These are phyloP conservation scores for Fusarium heterosporum DNA, from an alignment of 2,329 filamentous ascomycete species.

Conservation along the genomic window DNA sequence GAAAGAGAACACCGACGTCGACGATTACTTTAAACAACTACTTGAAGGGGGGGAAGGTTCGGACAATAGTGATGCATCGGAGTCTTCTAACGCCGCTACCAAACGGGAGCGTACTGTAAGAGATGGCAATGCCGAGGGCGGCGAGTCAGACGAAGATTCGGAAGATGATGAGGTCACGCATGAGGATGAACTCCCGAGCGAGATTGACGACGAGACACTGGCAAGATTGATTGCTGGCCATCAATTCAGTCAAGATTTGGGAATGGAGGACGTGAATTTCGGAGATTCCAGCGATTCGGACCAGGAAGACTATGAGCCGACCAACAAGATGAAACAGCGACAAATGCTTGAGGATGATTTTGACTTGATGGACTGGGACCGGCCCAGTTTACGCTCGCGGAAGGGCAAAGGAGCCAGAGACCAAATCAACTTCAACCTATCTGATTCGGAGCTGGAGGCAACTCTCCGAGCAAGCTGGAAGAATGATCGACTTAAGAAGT, in stretches of 20 bases:
- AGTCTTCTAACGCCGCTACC: slow-evolving; percentile 57
- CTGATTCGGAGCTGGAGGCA: slow-evolving; percentile 75
- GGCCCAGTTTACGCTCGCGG: slow-evolving; percentile 71
- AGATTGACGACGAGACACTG: slow-evolving; percentile 46
- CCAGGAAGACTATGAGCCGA: slow-evolving; percentile 18
- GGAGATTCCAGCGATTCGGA: slow-evolving; percentile 35
- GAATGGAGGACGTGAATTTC: slow-evolving; percentile 33
- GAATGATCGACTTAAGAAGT: slow-evolving; percentile 78
- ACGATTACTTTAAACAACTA: slow-evolving; percentile 51
- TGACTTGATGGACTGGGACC: slow-evolving; percentile 86
- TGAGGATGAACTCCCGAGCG: slow-evolving; percentile 31
- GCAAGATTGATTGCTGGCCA: slow-evolving; percentile 44
- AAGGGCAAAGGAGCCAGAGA: slow-evolving; percentile 72
- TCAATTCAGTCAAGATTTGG: slow-evolving; percentile 36
- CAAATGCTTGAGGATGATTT: slow-evolving; percentile 69
- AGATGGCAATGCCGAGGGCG: slow-evolving; percentile 46
- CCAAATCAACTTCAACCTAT: slow-evolving; percentile 62
- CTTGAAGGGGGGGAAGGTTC: slow-evolving; percentile 22
- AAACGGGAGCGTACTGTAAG: slow-evolving; percentile 67
- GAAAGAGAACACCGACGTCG: slow-evolving; percentile 62
- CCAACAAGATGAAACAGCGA: slow-evolving; percentile 55
- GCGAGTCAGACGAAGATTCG: slow-evolving; percentile 31
- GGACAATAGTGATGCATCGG: slow-evolving; percentile 45
- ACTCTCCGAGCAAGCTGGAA: slow-evolving; percentile 70
- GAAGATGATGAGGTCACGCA: slow-evolving; percentile 15